Evolutionary conservation across 805 yeast species (phyloP).

Genomic region (Metschnikowia lunata): DNA sequence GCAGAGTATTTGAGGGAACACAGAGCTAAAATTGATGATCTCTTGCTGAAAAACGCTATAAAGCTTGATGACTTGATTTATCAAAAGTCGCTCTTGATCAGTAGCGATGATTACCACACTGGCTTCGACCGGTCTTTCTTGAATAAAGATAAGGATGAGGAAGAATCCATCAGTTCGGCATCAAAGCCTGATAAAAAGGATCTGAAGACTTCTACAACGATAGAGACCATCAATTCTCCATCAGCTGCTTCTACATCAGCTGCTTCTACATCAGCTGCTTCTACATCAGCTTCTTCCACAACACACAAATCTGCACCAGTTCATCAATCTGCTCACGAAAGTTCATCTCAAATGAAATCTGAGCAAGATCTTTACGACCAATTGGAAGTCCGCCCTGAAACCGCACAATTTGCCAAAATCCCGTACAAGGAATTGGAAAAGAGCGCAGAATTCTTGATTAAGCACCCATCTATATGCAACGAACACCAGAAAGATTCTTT

Average conservation of each 20-base stretch:
- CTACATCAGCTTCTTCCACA: too few species aligned
- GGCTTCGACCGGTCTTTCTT: slow-evolving; percentile 86
- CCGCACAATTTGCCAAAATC: slow-evolving; percentile 60
- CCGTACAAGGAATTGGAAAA: slow-evolving; percentile 43
- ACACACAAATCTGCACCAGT: neutral
- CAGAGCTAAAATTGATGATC: slow-evolving; percentile 63
- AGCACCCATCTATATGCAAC: slow-evolving; percentile 65
- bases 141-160: slow-evolving; percentile 48
- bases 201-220: slow-evolving; percentile 14
- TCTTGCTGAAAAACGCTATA: slow-evolving; percentile 56
- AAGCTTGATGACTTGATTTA: slow-evolving; percentile 63
- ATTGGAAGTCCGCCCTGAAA: slow-evolving; percentile 55
- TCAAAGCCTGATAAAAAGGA: neutral
- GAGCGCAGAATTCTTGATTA: slow-evolving; percentile 49
- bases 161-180: slow-evolving; percentile 8
- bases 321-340: neutral
- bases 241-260: neutral
- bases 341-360: slow-evolving; percentile 6
- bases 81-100: slow-evolving; percentile 71
- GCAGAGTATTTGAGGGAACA: slow-evolving; percentile 50
- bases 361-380: slow-evolving; percentile 41
- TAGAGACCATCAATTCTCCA: slow-evolving; percentile 30
- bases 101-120: slow-evolving; percentile 86
- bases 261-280: slow-evolving; percentile 17
- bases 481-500: slow-evolving; percentile 89